A percentile compares a stretch with the other conserved stretches of the same genome.
These are phyloP conservation scores for Lentinula edodes DNA, from an alignment of 768 basidiomycete genomes.

Conservation along the genomic window DNA sequence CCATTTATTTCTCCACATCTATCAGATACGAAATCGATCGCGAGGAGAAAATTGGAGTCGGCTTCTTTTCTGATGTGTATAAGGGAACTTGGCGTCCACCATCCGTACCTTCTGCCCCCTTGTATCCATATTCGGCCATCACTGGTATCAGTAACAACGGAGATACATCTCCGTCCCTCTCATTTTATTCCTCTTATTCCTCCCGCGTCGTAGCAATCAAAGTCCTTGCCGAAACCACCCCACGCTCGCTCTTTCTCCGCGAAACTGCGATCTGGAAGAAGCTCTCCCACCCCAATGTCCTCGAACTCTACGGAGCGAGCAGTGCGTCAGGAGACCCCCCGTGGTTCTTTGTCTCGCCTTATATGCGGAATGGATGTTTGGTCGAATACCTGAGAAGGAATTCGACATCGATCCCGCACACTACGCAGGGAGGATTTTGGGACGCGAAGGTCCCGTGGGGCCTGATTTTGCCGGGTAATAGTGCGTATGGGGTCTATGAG, in stretches of 20 bases:
- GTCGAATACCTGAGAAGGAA: conserved; percentile 41
- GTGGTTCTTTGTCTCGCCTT: conserved; percentile 78
- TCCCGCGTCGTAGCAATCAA: conserved; percentile 64
- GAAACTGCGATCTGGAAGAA: conserved; percentile 71
- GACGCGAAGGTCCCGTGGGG: neutral
- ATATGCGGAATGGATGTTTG: conserved; percentile 60
- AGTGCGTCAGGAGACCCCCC: conserved; percentile 64
- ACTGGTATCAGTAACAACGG: neutral
- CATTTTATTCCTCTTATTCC: neutral
- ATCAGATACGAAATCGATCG: conserved; percentile 69
- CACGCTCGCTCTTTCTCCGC: conserved; percentile 58
- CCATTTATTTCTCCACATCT: neutral
- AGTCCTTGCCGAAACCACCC: conserved; percentile 57
- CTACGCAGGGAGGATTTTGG: neutral
- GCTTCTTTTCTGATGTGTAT: conserved; percentile 76
- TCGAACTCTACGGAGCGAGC: conserved; percentile 74
- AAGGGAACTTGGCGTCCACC: conserved; percentile 61
- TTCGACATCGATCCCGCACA: neutral
- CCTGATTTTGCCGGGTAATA: neutral
- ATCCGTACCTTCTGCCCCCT: neutral
- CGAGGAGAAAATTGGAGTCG: conserved; percentile 62
- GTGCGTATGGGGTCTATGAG: neutral
- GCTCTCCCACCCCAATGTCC: conserved; percentile 63
- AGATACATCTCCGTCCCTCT: neutral
- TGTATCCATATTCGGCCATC: neutral